A percentile compares a stretch with the other conserved stretches of the same genome.
Evolutionary conservation across 2,329 filamentous ascomycete species (phyloP).

Genomic region (Geosmithia putterillii): DNA sequence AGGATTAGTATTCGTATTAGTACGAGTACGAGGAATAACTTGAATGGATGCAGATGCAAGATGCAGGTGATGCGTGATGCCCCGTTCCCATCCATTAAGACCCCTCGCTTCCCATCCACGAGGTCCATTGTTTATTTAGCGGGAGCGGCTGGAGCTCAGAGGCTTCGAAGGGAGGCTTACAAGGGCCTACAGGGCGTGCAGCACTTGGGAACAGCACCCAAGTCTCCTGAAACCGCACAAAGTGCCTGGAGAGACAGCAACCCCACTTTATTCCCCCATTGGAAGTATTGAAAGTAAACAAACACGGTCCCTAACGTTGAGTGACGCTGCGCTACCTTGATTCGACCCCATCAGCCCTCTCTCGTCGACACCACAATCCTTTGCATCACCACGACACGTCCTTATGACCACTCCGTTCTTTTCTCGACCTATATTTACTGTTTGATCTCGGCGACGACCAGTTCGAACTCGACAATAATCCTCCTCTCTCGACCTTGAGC

Average conservation of each 20-base stretch:
- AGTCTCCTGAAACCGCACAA: not conserved
- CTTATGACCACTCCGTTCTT: not conserved
- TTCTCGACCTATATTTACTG: not conserved
- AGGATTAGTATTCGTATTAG: too few species aligned
- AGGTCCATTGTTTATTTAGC: too few species aligned
- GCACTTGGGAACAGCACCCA: not conserved
- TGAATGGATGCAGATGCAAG: too few species aligned
- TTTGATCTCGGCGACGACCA: not conserved
- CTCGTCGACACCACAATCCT: not conserved
- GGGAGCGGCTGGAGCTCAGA: too few species aligned
- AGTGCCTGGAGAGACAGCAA: not conserved
- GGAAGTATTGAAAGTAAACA: conserved; percentile 17
- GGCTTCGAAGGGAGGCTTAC: too few species aligned
- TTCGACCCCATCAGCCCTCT: not conserved
- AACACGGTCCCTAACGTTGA: conserved; percentile 8
- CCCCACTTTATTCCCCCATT: conserved; percentile 5
- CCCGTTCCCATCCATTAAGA: too few species aligned
- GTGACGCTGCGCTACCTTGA: not conserved
- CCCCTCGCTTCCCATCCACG: too few species aligned
- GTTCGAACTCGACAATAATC: not conserved
- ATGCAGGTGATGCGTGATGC: too few species aligned
- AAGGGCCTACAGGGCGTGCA: too few species aligned
- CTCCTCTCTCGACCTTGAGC: not conserved
- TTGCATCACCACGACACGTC: not conserved
- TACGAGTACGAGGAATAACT: too few species aligned